phyloP scores from a whole-genome alignment of 306 rosid species.

The Astragalus membranaceus region DNA sequence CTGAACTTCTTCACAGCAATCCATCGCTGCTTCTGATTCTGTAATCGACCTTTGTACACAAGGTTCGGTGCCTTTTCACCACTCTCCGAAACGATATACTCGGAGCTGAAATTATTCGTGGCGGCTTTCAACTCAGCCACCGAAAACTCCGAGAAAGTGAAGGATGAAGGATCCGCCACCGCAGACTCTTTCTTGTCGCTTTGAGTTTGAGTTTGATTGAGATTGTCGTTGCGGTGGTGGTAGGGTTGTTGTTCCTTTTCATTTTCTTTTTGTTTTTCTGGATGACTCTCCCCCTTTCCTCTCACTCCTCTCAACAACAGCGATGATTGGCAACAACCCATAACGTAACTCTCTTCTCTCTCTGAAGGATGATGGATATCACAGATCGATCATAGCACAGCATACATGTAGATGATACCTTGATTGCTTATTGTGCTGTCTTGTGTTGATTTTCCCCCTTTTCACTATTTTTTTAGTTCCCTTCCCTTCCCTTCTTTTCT shows the following conservation, averaged over 20 bases:
- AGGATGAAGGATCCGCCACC: neutral
- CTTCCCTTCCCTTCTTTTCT: no score
- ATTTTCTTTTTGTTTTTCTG: neutral
- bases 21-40: conserved; percentile 55
- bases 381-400: neutral
- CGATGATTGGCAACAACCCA: conserved; percentile 73
- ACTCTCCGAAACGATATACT: conserved; percentile 79
- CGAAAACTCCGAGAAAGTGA: conserved; percentile 68
- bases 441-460: neutral
- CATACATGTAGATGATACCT: neutral
- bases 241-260: conserved; percentile 19
- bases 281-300: conserved; percentile 14
- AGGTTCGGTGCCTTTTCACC: conserved; percentile 88
- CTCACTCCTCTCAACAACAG: conserved; percentile 7
- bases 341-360: conserved; percentile 2
- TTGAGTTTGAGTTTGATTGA: neutral
- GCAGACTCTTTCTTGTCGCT: neutral
- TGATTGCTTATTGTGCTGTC: neutral
- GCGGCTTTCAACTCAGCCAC: conserved; percentile 70
- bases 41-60: conserved; percentile 80
- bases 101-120: conserved; percentile 76
- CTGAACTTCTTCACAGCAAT: conserved; percentile 96
- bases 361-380: neutral
- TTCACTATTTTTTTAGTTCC: neutral
- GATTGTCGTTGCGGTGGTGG: neutral